Base-by-base conservation (phyloP, 2,329 filamentous ascomycete species). In the Monilinia vaccinii-corymbosi region DNA sequence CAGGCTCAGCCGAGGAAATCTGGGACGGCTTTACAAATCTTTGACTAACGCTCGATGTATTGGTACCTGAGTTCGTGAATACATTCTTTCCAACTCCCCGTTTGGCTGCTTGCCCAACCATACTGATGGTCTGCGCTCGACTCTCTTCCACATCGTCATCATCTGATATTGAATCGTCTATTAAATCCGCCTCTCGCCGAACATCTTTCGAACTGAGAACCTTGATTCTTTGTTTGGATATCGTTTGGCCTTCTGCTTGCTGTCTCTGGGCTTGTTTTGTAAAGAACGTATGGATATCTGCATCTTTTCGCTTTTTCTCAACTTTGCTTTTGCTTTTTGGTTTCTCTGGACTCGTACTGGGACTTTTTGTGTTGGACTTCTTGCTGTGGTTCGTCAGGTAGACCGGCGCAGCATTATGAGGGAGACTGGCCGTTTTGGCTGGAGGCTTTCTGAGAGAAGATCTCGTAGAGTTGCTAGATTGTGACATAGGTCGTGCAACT, bases 201-300 rank as follows among this genome's bases (percentile, higher is more conserved):
- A 64, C 82, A 79, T 73, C 77, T 79, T 55, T 77, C 73, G 63
- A 62, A 40, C 65, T 63, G 68, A 1, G 71, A 66, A 57, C 71
- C 73, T 38, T 75, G 70, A 23, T 75, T 75, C 60, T 69, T 55
- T 60, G 59, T 55, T 55, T 67, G 10, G 56, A 36, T 47, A 58
- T 56, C 44, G 49, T 48, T 42, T 61, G 58, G 3, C 60, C 60
- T 42, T 67, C 66, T 21, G 62, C 61, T 53, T 71, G 63, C 57
- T 72, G 71, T 44, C 76, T 77, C 63, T 84, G 80, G 9, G 79
- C 79, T 69, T 87, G 84, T 53, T 78, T 84, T 21, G 82, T 84
- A 65, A 87, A 87, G 21, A 86, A 75, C 0, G 80, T 77, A 67
- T 79, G 75, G 16, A 87, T 74, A 65, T 86, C 79, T 4, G 77